phyloP scores from a whole-genome alignment of 177 flowering plant species.

The Vitis hybrid region DNA sequence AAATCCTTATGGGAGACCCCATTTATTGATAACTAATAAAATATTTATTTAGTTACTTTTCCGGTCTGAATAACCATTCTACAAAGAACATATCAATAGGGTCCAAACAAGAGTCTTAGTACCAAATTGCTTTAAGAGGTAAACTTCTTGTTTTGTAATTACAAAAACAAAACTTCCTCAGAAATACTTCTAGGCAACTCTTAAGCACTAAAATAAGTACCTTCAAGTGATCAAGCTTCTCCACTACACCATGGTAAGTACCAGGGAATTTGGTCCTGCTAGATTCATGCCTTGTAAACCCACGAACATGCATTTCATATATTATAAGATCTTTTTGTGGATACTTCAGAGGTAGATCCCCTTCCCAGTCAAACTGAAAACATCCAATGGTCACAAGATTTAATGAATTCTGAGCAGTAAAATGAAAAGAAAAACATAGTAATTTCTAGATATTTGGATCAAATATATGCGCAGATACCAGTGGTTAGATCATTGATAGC shows the following conservation, averaged over 20 bases:
- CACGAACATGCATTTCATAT: slow-evolving; percentile 98
- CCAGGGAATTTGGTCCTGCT: slow-evolving; percentile 71
- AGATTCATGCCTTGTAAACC: slow-evolving; percentile 89
- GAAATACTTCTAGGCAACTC: not conserved
- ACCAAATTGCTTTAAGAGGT: no score
- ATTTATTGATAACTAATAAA: not conserved
- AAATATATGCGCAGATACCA: no score
- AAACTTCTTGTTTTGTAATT: no score
- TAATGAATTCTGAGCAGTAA: not conserved
- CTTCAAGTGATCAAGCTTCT: slow-evolving; percentile 93
- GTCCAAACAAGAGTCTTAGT: no score
- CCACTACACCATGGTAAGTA: slow-evolving; percentile 82
- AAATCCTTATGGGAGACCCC: not conserved
- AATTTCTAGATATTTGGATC: no score
- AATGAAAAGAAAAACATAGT: slow-evolving; percentile 1
- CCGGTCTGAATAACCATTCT: not conserved
- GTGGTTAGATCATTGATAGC: no score
- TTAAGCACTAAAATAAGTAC: slow-evolving; percentile 24
- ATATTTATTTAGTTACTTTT: not conserved
- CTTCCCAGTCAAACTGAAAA: slow-evolving; percentile 96
- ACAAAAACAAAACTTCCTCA: not conserved
- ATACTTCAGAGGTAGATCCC: slow-evolving; percentile 73
- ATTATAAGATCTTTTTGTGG: slow-evolving; percentile 80
- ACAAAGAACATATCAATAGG: not conserved
- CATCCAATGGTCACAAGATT: slow-evolving; percentile 5